Percentiles rank a stretch among this genome's conserved stretches.
Evolutionary conservation across 805 yeast species (phyloP).

Genomic region (Metschnikowia lunata): DNA sequence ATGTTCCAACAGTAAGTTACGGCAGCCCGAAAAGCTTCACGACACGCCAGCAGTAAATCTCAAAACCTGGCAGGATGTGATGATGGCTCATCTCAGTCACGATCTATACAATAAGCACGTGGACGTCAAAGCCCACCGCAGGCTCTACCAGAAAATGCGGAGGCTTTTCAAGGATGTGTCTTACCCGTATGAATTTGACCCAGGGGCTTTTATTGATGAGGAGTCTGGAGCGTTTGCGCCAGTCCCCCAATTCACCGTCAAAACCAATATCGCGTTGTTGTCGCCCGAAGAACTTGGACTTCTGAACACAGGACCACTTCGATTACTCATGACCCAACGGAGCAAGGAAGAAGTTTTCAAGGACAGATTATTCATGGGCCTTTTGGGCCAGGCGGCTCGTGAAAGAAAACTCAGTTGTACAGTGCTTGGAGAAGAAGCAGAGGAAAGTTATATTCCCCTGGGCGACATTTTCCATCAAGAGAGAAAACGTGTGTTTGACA

Average conservation of each 20-base stretch:
- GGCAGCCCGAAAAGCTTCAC: not conserved
- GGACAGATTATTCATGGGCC: conserved; percentile 8
- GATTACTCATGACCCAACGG: conserved; percentile 2
- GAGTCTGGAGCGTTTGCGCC: conserved; percentile 6
- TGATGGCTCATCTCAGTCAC: conserved; percentile 6
- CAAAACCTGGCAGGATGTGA: conserved; percentile 16
- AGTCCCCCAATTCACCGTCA: conserved; percentile 11
- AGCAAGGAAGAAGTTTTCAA: conserved; percentile 1
- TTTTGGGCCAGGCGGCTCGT: conserved; percentile 8
- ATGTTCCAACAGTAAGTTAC: not conserved
- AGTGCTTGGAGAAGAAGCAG: not conserved
- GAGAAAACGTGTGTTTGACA: conserved; percentile 2
- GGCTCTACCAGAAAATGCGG: conserved; percentile 23
- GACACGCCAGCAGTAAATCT: not conserved
- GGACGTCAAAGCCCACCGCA: conserved; percentile 9
- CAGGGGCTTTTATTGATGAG: conserved; percentile 7
- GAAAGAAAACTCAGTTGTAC: conserved; percentile 7
- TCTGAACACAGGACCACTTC: not conserved
- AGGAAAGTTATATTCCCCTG: not conserved
- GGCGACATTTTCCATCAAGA: not conserved
- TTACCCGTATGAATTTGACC: conserved; percentile 28
- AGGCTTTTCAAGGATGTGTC: conserved; percentile 21
- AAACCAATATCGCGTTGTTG: conserved; percentile 11
- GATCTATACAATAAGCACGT: conserved; percentile 1
- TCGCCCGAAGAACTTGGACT: conserved; percentile 3